Evolutionary conservation across 495 filamentous ascomycete species (phyloP).

Genomic region (Podospora didyma): DNA sequence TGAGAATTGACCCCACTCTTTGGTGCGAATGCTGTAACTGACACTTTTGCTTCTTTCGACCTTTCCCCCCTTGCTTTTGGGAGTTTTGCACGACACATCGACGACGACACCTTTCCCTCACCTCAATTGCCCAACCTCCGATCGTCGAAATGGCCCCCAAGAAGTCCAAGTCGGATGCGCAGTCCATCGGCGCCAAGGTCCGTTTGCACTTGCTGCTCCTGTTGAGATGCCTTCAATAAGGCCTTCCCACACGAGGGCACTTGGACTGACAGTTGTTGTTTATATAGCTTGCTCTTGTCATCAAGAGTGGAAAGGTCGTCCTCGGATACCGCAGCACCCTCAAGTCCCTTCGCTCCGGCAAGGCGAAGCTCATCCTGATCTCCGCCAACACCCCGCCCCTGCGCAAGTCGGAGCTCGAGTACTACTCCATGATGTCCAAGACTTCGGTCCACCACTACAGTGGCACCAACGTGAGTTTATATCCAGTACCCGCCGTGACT

Average conservation of each 20-base stretch:
- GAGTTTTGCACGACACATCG: constrained; percentile 1
- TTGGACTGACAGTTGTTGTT: constrained; percentile 5
- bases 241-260: too few relatives aligned
- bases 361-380: constrained; percentile 68
- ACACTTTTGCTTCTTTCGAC: not conserved
- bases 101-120: constrained; percentile 17
- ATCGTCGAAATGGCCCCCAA: constrained; percentile 74
- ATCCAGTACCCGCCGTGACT: constrained; percentile 14
- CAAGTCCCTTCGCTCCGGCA: constrained; percentile 86
- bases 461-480: constrained; percentile 88
- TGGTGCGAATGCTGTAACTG: not conserved
- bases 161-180: constrained; percentile 88
- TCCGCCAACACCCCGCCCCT: constrained; percentile 90
- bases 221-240: too few relatives aligned
- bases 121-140: constrained; percentile 6
- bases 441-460: constrained; percentile 92
- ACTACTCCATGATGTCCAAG: constrained; percentile 91
- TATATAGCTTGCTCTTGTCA: constrained; percentile 71
- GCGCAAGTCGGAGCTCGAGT: constrained; percentile 90
- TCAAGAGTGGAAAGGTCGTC: constrained; percentile 84
- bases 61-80: constrained; percentile 2
- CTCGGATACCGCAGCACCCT: constrained; percentile 94
- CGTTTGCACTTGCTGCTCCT: not conserved
- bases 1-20: constrained; percentile 17
- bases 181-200: constrained; percentile 79